A percentile compares a stretch with the other conserved stretches of the same genome.
phyloP scores from a whole-genome alignment of 306 rosid species.

The Ochetophila trinervis region DNA sequence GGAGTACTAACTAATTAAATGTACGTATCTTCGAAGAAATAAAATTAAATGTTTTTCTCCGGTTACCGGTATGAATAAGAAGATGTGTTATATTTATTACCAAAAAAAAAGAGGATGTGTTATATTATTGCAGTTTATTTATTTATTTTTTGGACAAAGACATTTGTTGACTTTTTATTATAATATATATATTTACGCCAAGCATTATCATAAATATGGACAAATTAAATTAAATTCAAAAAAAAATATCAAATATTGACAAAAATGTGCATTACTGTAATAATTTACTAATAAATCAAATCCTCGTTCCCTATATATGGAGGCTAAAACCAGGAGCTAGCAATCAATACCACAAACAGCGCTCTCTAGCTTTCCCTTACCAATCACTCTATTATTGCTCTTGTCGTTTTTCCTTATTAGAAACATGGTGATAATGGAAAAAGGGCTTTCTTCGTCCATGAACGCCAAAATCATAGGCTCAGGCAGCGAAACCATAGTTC shows the following conservation, averaged over 20 bases:
- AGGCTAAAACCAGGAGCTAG: background rate
- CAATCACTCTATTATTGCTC: background rate
- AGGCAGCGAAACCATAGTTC: slow-evolving; percentile 49
- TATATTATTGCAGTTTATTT: too few species aligned
- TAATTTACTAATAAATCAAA: background rate
- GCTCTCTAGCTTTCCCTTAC: background rate
- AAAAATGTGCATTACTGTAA: background rate
- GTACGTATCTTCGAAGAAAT: too few species aligned
- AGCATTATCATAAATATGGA: background rate
- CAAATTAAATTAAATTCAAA: too few species aligned
- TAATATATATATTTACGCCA: too few species aligned
- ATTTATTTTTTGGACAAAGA: too few species aligned
- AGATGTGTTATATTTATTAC: too few species aligned
- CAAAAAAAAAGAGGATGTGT: too few species aligned
- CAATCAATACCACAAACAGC: background rate
- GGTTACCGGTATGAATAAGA: too few species aligned
- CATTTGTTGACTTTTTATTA: too few species aligned
- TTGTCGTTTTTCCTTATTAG: background rate
- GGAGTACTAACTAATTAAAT: too few species aligned
- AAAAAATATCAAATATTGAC: too few species aligned
- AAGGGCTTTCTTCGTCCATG: slow-evolving; percentile 32
- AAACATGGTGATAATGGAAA: slow-evolving; percentile 34
- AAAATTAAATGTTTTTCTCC: too few species aligned
- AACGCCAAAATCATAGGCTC: slow-evolving; percentile 49
- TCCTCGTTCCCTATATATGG: background rate